Conservation (phyloP, 2,329 filamentous ascomycete species). For the Trichoderma sp. region DNA sequence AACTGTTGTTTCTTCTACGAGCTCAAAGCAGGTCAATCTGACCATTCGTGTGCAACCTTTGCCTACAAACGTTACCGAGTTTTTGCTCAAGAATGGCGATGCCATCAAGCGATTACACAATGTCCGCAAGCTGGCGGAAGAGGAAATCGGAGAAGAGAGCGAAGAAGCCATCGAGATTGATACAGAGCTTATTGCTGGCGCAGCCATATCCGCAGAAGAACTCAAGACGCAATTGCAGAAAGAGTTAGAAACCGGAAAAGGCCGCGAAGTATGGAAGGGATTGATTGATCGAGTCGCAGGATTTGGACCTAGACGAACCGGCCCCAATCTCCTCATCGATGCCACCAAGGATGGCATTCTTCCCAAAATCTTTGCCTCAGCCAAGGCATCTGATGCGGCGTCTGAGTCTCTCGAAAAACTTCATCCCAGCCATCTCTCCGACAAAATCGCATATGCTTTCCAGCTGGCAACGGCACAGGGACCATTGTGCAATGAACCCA, state of each 20-base stretch:
- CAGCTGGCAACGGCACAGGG: constrained; percentile 88
- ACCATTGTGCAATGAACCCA: constrained; percentile 86
- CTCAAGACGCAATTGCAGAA: constrained; percentile 72
- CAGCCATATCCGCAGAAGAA: constrained; percentile 69
- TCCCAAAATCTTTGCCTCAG: constrained; percentile 63
- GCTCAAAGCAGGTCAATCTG: constrained; percentile 83
- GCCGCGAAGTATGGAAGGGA: constrained; percentile 72
- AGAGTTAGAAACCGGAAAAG: constrained; percentile 70
- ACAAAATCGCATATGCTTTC: constrained; percentile 93
- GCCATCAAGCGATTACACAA: constrained; percentile 80
- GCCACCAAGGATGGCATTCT: constrained; percentile 71
- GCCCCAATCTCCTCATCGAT: constrained; percentile 89
- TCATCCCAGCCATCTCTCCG: constrained; percentile 70
- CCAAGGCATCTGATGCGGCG: constrained; percentile 35
- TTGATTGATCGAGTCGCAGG: constrained; percentile 80
- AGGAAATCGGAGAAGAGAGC: constrained; percentile 37
- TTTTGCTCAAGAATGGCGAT: constrained; percentile 75
- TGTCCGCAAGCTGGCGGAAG: constrained; percentile 55
- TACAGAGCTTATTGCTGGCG: constrained; percentile 59
- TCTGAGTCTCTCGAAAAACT: constrained; percentile 52
- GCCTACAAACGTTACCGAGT: constrained; percentile 76
- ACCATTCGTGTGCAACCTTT: constrained; percentile 77
- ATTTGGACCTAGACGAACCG: constrained; percentile 82
- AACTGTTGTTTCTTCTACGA: constrained; percentile 71
- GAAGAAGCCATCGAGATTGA: constrained; percentile 48